Evolutionary conservation across 305 asterid species (phyloP).

Genomic region (Fraxinus ornus): DNA sequence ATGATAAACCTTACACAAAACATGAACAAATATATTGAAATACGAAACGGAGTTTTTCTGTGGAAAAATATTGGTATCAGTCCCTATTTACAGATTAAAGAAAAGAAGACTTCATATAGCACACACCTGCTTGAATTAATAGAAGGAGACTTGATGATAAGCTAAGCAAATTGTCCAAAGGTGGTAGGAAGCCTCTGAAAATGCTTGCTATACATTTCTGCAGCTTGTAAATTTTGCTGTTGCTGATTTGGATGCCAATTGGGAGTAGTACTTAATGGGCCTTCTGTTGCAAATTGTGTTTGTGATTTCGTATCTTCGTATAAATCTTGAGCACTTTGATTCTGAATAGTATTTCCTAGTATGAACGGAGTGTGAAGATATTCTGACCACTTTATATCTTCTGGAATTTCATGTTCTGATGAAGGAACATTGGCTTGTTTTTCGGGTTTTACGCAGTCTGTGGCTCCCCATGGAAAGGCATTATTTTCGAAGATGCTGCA

Average conservation of each 20-base stretch:
- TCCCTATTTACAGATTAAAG: conserved; percentile 71
- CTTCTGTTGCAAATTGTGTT: conserved; percentile 36
- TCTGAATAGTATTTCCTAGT: conserved; percentile 33
- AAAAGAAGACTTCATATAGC: conserved; percentile 37
- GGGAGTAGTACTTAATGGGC: conserved; percentile 12
- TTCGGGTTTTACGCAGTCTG: conserved; percentile 20
- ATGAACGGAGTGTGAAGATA: conserved; percentile 66
- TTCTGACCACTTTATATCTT: conserved; percentile 67
- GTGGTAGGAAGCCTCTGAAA: conserved; percentile 60
- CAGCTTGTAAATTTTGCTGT: conserved; percentile 32
- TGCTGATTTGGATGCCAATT: conserved; percentile 51
- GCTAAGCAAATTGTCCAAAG: conserved; percentile 46
- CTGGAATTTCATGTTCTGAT: neutral
- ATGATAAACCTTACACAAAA: conserved; percentile 11
- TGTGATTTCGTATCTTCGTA: conserved; percentile 37
- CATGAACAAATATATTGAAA: neutral
- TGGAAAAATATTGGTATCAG: conserved; percentile 41
- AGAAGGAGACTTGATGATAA: neutral
- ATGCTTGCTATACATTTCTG: conserved; percentile 52
- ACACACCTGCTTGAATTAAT: conserved; percentile 43
- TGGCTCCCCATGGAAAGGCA: conserved; percentile 22
- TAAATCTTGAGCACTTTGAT: conserved; percentile 36
- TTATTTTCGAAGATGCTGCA: conserved; percentile 27
- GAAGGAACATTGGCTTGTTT: conserved; percentile 23
- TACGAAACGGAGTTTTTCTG: conserved; percentile 21